Evolutionary conservation across 805 yeast species (phyloP).

Genomic region (Scheffersomyces spartinae): DNA sequence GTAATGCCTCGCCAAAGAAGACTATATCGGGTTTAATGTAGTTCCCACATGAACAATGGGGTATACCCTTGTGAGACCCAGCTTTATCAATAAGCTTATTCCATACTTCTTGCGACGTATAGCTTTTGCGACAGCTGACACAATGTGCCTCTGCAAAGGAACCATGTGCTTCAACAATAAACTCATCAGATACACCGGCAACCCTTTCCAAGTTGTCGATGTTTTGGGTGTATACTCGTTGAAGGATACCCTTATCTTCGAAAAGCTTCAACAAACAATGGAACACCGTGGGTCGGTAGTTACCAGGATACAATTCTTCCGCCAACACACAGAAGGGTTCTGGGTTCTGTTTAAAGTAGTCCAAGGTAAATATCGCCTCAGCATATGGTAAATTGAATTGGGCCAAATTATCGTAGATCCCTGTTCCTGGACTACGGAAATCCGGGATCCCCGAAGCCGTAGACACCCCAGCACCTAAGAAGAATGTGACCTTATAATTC

Average conservation of each 20-base stretch:
- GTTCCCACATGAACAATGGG: slow-evolving; percentile 61
- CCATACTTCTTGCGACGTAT: slow-evolving; percentile 38
- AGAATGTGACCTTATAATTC: slow-evolving; percentile 52
- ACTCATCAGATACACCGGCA: slow-evolving; percentile 60
- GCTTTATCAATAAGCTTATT: slow-evolving; percentile 23
- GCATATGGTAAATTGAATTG: slow-evolving; percentile 75
- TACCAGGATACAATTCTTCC: slow-evolving; percentile 79
- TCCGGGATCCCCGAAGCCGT: slow-evolving; percentile 95
- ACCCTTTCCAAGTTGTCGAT: slow-evolving; percentile 84
- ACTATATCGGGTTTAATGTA: slow-evolving; percentile 89
- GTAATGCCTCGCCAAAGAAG: slow-evolving; percentile 86
- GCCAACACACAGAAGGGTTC: slow-evolving; percentile 79
- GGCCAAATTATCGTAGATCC: slow-evolving; percentile 71
- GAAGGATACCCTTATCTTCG: slow-evolving; percentile 49
- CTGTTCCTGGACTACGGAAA: slow-evolving; percentile 84
- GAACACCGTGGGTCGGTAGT: slow-evolving; percentile 71
- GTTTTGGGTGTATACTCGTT: slow-evolving; percentile 81
- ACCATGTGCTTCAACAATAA: slow-evolving; percentile 87
- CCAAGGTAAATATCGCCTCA: slow-evolving; percentile 92
- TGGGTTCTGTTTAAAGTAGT: slow-evolving; percentile 64
- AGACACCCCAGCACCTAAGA: slow-evolving; percentile 91
- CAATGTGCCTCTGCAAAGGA: slow-evolving; percentile 82
- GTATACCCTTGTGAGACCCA: slow-evolving; percentile 26
- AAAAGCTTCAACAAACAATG: slow-evolving; percentile 62
- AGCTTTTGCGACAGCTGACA: slow-evolving; percentile 51